phyloP scores from a whole-genome alignment of 139 green algal species.

The Asterochloris erici region DNA sequence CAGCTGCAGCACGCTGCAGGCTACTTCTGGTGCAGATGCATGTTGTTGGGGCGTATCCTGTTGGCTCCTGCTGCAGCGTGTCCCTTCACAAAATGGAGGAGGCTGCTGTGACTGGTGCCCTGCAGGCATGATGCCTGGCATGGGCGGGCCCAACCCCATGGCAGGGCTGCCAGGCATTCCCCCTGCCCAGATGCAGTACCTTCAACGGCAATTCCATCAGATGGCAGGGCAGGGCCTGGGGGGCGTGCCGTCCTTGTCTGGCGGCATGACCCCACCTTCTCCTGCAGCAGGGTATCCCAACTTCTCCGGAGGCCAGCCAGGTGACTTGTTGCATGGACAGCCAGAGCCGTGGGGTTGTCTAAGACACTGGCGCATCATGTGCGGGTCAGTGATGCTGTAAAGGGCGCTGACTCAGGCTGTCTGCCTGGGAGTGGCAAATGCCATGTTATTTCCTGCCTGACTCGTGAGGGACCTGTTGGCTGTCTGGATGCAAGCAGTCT shows the following conservation, averaged over 20 bases:
- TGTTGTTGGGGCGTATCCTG: not conserved
- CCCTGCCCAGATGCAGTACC: conserved; percentile 8
- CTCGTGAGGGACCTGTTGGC: not conserved
- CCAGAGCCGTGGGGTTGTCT: not conserved
- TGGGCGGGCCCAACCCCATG: conserved; percentile 7
- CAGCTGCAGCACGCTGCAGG: not conserved
- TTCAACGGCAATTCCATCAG: conserved; percentile 9
- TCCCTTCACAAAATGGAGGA: not conserved
- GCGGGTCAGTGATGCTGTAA: not conserved
- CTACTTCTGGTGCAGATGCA: not conserved
- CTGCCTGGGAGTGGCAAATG: too few species aligned
- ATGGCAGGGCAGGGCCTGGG: conserved; percentile 2
- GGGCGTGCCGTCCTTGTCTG: not conserved
- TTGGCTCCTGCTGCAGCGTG: not conserved
- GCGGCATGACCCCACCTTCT: too few species aligned
- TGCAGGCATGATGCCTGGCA: conserved; percentile 10
- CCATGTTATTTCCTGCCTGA: not conserved
- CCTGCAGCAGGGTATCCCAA: not conserved
- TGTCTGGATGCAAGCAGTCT: not conserved
- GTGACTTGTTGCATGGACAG: not conserved
- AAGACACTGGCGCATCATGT: not conserved
- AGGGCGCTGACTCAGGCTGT: not conserved
- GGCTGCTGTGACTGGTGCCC: conserved; percentile 1
- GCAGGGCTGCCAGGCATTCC: conserved; percentile 2
- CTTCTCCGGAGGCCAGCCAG: not conserved